These are phyloP conservation scores for Striga hermonthica DNA, from an alignment of 305 asterid genomes.

Conservation along the genomic window DNA sequence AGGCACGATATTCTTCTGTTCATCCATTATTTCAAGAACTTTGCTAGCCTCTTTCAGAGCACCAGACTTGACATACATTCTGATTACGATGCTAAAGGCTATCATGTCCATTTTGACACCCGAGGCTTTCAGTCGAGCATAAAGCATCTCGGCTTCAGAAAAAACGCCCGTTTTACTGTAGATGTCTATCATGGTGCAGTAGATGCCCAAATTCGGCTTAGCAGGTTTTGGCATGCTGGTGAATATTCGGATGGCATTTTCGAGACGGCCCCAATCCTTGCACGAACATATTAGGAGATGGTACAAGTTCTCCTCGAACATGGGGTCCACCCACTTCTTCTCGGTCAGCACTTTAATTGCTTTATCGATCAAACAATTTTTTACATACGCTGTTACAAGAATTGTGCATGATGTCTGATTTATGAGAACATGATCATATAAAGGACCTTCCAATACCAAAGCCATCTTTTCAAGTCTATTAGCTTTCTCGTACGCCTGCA, in stretches of 20 bases:
- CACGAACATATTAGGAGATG: slow-evolving; percentile 81
- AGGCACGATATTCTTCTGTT: slow-evolving; percentile 59
- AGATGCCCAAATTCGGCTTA: slow-evolving; percentile 67
- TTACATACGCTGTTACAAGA: slow-evolving; percentile 68
- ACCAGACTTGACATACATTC: slow-evolving; percentile 76
- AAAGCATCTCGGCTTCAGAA: slow-evolving; percentile 64
- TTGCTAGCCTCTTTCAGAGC: slow-evolving; percentile 60
- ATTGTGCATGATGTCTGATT: slow-evolving; percentile 65
- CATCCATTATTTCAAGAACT: slow-evolving; percentile 58
- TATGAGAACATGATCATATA: slow-evolving; percentile 53
- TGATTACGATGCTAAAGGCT: slow-evolving; percentile 60
- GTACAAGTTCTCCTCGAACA: slow-evolving; percentile 74
- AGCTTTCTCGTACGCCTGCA: slow-evolving; percentile 75
- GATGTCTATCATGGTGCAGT: slow-evolving; percentile 81
- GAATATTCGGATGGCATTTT: slow-evolving; percentile 58
- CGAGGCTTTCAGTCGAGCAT: slow-evolving; percentile 46
- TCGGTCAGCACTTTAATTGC: slow-evolving; percentile 56
- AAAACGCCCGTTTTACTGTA: slow-evolving; percentile 54
- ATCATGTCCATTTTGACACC: slow-evolving; percentile 62
- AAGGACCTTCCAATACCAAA: slow-evolving; percentile 46
- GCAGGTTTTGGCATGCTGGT: slow-evolving; percentile 53
- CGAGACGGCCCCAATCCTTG: slow-evolving; percentile 65
- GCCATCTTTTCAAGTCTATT: slow-evolving; percentile 50
- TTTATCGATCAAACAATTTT: slow-evolving; percentile 52
- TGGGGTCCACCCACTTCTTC: slow-evolving; percentile 66